Evolutionary conservation across 305 asterid species (phyloP), one percentile per base, ranked within the genome.

Genomic region (Solanum hybrid): DNA sequence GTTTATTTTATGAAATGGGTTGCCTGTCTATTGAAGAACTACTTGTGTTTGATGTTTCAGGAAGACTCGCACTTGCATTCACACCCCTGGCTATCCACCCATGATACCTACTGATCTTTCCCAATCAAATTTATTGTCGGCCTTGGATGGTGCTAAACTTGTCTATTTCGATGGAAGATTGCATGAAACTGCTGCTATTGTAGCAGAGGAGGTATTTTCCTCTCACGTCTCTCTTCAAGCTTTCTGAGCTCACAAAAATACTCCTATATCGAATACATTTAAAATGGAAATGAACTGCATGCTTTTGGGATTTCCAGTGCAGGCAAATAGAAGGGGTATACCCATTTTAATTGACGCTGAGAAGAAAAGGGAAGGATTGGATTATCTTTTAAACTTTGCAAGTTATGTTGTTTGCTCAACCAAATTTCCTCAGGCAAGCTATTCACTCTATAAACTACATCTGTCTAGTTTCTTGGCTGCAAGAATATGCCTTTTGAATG

Each of bases 61-160:
- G 96, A 96, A 94, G 94, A 97, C 98, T 87, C 96, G 98, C 88
- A 97, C 99, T 45, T 97, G 99, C 90, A 95, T 97, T 94, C 99
- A 96, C 90, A 95, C 98, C 89, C 99, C 98, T 17, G 99, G 99
- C 90, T 88, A 92, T 93, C 99, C 99, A 90, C 98, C 99, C 87
- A 91, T 97, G 99, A 90, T 90, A 87, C 98, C 99, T 36, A 91
- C 94, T 88, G 99, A 97, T 88, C 95, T 97, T 90, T 92, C 96
- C 64, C 91, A 93, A 85, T 91, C 95, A 10, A 94, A 94, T 73
- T 91, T 95, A 91, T 66, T 89, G 86, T 93, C 98, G 88, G 96
- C 99, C 42, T 4, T 97, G 91, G 95, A 93, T 89, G 97, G 95
- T 88, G 95, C 94, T 37, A 95, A 92, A 69, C 93, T 97, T 90